Base-by-base conservation (phyloP, 129 eudicot species). In the Flaveria bidentis region DNA sequence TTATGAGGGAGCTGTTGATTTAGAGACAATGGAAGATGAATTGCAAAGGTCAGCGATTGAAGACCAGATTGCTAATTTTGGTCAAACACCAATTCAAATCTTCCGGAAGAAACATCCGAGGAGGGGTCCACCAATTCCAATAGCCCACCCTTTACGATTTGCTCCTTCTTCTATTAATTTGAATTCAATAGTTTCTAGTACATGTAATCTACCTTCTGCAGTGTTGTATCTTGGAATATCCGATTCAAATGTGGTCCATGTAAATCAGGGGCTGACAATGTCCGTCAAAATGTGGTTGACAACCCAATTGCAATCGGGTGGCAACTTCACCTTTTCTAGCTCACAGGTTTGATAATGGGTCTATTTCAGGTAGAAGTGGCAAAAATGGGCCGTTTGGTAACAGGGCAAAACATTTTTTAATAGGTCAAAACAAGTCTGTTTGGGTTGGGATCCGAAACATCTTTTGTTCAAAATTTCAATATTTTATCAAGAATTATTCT, bases 41-140 rank as follows among this genome's bases (percentile, higher is more conserved):
- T 83, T 95, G 83, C 97, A 95, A 87, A 85, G 92, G 78, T 84
- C 99, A 25, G 97, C 99, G 55, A 89, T 95, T 67, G 99, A 91
- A 87, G 99, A 95, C 84, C 99, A 95, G 83, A 95, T 95, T 78
- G 96, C 97, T 69, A 95, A 95, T 82, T 95, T 95, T 55, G 99
- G 99, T 72, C 99, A 95, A 79, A 95, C 99, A 36, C 99, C 99
- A 42, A 91, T 95, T 73, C 99, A 95, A 67, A 74, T 95, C 57
- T 95, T 91, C 76, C 85, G 92, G 66, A 91, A 89, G 86, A 89
- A 89, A 83, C 99, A 95, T 83, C 95, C 99, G 17, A 86, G 99
- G 81, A 86, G 99, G 68, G 99, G 99, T 67, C 97, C 96, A n/a
- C 99, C 99, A 15, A 86, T 95, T 75, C 99, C 99, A 50, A 95